Base-by-base conservation (phyloP, 495 filamentous ascomycete genomes). In the Penicillium verhagenii region DNA sequence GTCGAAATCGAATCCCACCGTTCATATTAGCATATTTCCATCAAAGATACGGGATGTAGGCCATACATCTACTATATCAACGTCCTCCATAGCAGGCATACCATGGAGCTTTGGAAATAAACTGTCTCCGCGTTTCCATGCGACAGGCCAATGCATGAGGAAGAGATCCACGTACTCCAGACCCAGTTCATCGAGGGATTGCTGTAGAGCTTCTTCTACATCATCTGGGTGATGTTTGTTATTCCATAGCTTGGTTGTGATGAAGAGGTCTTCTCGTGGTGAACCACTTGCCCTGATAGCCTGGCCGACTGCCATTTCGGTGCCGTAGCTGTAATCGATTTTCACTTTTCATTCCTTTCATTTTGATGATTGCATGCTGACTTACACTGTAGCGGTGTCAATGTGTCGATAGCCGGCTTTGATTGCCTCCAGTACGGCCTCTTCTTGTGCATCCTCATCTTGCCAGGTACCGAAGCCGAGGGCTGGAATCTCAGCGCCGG, bases 211-310 rank as follows among this genome's bases (percentile, higher is more conserved):
- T 10, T 69, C 68, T 25, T 65, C 70, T 3, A 86, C 87, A 42
- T 84, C 82, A 24, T 83, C 78, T 1, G 83, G 80, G 47, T 83
- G 80, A 57, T 90, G 86, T 57, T 82, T 78, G 44, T 82, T 81
- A 68, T 83, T 86, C 86, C 85, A 89, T 16, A 89, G 68, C 68
- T 90, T 90, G 52, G 76, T 82, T 4, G 86, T 87, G n/a, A 89
- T 71, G 72, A 86, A 89, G 52, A 88, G 66, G 29, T 88, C 73
- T 16, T 79, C 67, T 33, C 86, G 81, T 19, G 79, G 72, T n/a
- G 85, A 63, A 23, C 74, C 72, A 43, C 78, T 75, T 24, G 80
- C 74, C 31, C 73, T 73, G 66, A 88, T 84, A 23, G 78, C 85
- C 20, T 73, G 60, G 6, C 86, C 86, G 6, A 81, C 80, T 55